Evolutionary conservation across 2,329 filamentous ascomycete genomes (phyloP), one percentile per base, ranked within the genome.

Genomic region (Aspergillus felis): DNA sequence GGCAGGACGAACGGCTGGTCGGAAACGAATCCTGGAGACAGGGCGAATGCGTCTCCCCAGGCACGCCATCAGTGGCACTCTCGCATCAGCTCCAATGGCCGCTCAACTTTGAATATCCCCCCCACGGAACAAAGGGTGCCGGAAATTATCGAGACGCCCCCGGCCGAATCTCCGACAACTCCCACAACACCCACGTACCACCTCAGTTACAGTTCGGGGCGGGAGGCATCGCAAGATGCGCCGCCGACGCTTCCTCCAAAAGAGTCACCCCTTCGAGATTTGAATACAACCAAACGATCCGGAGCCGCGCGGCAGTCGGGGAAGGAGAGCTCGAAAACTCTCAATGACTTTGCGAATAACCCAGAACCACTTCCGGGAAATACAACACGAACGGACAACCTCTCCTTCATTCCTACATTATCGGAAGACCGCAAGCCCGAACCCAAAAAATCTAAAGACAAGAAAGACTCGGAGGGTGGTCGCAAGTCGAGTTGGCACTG

Each of bases 381-480:
- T 55, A 84, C 80, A 56, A 87, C 83, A 7, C 84, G 89, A 49
- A 93, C 90, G 1, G 91, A 94, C 72, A 86, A 82, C 51, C 78
- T 95, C 14, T 91, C 90, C 0, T 88, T 92, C 64, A 92, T 94
- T 53, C 90, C 92, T 0, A 93, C 88, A 0, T 78, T 89, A 66
- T 66, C 79, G 1, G 89, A 92, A 57, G 90, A 94, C 54, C 89
- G 86, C 72, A 91, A 89, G 66, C 67, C 78, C 0, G 89, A 92
- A n/a, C 87, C 86, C 71, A 91, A 87, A 62, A 78, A 75, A 56
- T 72, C 74, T 20, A 79, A 81, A 65, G 82, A 85, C 52, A 92
- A 88, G 70, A 91, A 89, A 68, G 88, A 92, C 4, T 86, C 87
- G 1, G 86, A 90, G 49, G 82, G 82, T 52, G 80, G 81, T 25